Conservation (phyloP, 2,329 filamentous ascomycete species). For the Colletotrichum musicola region DNA sequence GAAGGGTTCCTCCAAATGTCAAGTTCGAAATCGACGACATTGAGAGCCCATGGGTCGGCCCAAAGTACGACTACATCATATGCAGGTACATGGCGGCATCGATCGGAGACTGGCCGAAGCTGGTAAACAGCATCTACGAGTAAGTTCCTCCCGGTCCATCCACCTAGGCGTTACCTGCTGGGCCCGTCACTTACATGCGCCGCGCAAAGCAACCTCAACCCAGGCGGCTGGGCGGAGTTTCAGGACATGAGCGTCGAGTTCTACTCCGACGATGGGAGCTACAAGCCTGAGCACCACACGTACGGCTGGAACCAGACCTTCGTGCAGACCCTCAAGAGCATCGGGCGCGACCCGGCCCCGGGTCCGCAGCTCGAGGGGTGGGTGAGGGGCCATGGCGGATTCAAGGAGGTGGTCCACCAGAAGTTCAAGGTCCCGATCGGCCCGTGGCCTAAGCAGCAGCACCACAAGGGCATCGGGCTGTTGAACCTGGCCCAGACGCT, state of each 20-base stretch:
- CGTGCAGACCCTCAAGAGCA: conserved; percentile 34
- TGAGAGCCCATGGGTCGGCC: conserved; percentile 45
- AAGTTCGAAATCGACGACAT: conserved; percentile 54
- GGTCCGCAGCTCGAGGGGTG: conserved; percentile 45
- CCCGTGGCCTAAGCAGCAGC: conserved; percentile 51
- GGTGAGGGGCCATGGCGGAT: conserved; percentile 50
- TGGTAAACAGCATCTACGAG: conserved; percentile 44
- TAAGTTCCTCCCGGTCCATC: not conserved
- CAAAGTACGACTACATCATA: conserved; percentile 53
- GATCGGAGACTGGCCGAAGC: conserved; percentile 48
- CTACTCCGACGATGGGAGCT: conserved; percentile 46
- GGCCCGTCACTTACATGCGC: not conserved
- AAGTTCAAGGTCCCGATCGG: conserved; percentile 51
- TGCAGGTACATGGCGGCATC: conserved; percentile 49
- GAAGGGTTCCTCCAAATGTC: conserved; percentile 48
- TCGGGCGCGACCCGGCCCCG: conserved; percentile 43
- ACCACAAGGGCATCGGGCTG: conserved; percentile 48
- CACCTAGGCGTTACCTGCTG: not conserved
- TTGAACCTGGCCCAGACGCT: conserved; percentile 37
- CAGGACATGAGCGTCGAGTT: conserved; percentile 45
- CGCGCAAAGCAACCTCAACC: conserved; percentile 47
- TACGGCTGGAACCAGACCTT: conserved; percentile 42
- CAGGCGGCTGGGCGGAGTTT: conserved; percentile 52
- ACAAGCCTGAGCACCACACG: conserved; percentile 41
- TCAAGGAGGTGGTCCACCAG: conserved; percentile 48